A percentile compares a stretch with the other conserved stretches of the same genome.
These are phyloP conservation scores for Calonectria ilicicola DNA, from an alignment of 2,329 filamentous ascomycete genomes.

Conservation along the genomic window DNA sequence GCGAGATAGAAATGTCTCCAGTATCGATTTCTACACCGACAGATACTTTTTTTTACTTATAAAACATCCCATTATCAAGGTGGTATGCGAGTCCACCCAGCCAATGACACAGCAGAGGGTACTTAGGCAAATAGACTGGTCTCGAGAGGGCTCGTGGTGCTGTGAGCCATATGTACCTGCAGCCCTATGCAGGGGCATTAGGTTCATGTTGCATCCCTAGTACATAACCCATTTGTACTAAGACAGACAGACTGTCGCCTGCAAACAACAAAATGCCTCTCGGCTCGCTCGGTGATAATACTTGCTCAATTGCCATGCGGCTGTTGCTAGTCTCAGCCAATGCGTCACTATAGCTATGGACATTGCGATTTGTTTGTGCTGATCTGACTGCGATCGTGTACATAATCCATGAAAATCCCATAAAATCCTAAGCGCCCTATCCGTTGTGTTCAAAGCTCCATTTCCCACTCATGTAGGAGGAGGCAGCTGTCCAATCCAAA, in stretches of 20 bases:
- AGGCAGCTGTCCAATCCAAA: slow-evolving; percentile 2
- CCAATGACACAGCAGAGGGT: neutral
- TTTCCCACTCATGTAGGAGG: neutral
- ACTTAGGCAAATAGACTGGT: neutral
- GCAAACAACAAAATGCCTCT: neutral
- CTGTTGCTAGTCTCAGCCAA: neutral
- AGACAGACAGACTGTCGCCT: neutral
- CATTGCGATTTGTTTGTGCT: neutral
- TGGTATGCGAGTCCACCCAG: neutral
- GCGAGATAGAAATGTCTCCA: neutral
- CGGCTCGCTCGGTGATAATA: neutral
- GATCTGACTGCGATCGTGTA: neutral
- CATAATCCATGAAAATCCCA: neutral
- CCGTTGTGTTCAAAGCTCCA: neutral
- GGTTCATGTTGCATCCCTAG: neutral
- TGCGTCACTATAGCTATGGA: neutral
- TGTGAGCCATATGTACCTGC: neutral
- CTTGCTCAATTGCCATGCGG: neutral
- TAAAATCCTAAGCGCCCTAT: neutral
- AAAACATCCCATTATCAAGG: neutral
- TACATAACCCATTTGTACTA: neutral
- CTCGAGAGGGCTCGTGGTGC: neutral
- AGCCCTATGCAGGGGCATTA: slow-evolving; percentile 6
- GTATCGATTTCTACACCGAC: neutral
- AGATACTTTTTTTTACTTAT: neutral